A percentile compares a stretch with the other conserved stretches of the same genome.
These are phyloP conservation scores for Citrus maxima DNA, from an alignment of 345 rosid species.

Conservation along the genomic window DNA sequence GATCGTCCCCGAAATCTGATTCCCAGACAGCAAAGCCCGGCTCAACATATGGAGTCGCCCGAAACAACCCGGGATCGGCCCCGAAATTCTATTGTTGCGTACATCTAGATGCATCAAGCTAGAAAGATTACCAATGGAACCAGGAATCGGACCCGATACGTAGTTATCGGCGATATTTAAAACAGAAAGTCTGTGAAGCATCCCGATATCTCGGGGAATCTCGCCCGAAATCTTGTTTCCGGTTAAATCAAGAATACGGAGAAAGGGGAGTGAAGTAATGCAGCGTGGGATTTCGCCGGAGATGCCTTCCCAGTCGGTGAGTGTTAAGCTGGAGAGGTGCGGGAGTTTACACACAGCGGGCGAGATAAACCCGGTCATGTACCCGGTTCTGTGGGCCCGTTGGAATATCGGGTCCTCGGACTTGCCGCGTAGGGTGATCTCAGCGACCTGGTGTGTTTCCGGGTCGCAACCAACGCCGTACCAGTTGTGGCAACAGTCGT, in stretches of 20 bases:
- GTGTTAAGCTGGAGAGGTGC: slow-evolving; percentile 59
- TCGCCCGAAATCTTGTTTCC: slow-evolving; percentile 68
- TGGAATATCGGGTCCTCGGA: slow-evolving; percentile 80
- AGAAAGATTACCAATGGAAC: slow-evolving; percentile 53
- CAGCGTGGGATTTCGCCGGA: slow-evolving; percentile 77
- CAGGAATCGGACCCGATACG: slow-evolving; percentile 62
- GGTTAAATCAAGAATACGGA: slow-evolving; percentile 65
- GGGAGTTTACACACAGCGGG: slow-evolving; percentile 55
- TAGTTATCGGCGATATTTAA: slow-evolving; percentile 75
- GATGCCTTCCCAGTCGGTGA: slow-evolving; percentile 94
- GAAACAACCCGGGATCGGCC: slow-evolving; percentile 50
- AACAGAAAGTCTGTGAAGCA: slow-evolving; percentile 55
- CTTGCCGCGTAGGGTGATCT: slow-evolving; percentile 84
- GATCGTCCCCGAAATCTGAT: slow-evolving; percentile 50
- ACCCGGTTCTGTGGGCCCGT: slow-evolving; percentile 58
- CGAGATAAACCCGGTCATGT: slow-evolving; percentile 75
- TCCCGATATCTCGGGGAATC: slow-evolving; percentile 59
- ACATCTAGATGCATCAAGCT: slow-evolving; percentile 81
- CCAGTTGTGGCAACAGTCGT: slow-evolving; percentile 88
- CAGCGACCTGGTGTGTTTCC: slow-evolving; percentile 63
- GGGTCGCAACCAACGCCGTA: slow-evolving; percentile 83
- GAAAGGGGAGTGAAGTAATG: slow-evolving; percentile 52
- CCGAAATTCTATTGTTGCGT: slow-evolving; percentile 59
- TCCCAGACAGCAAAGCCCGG: slow-evolving; percentile 66
- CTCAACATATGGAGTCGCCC: slow-evolving; percentile 69